Evolutionary conservation across 2,329 filamentous ascomycete genomes (phyloP).

Genomic region (Cryphonectria parasitica): DNA sequence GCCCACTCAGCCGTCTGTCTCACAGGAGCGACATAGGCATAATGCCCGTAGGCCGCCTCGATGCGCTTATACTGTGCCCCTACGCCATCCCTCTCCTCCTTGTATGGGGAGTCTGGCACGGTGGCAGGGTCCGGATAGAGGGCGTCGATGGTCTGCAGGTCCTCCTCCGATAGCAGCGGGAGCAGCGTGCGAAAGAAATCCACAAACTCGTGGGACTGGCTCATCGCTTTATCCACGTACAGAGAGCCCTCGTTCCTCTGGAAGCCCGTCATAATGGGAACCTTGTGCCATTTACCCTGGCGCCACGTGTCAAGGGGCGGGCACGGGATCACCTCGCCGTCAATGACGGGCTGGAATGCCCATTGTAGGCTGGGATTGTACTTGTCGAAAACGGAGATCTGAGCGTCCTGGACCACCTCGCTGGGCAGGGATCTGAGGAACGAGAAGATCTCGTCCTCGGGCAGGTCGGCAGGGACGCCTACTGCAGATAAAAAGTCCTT

Average conservation of each 20-base stretch:
- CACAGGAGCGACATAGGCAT: slow-evolving; percentile 56
- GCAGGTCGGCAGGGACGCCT: slow-evolving; percentile 46
- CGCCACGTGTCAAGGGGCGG: slow-evolving; percentile 36
- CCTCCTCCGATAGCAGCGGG: slow-evolving; percentile 42
- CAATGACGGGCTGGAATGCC: slow-evolving; percentile 61
- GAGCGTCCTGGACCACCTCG: slow-evolving; percentile 37
- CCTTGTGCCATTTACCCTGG: slow-evolving; percentile 36
- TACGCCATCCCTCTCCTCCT: slow-evolving; percentile 44
- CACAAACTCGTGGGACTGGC: slow-evolving; percentile 40
- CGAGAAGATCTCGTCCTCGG: slow-evolving; percentile 49
- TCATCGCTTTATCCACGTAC: slow-evolving; percentile 45
- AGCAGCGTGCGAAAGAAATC: slow-evolving; percentile 45
- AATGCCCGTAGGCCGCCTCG: slow-evolving; percentile 58
- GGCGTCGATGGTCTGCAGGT: slow-evolving; percentile 40
- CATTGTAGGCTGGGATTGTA: slow-evolving; percentile 44
- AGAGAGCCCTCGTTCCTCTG: slow-evolving; percentile 49
- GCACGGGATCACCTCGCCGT: slow-evolving; percentile 36
- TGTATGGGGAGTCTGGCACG: slow-evolving; percentile 40
- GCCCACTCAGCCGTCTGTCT: slow-evolving; percentile 50
- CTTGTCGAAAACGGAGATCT: slow-evolving; percentile 39
- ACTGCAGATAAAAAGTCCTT: slow-evolving; percentile 51
- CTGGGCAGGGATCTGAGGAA: slow-evolving; percentile 46
- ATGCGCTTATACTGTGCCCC: slow-evolving; percentile 58
- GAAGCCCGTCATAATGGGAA: slow-evolving; percentile 48
- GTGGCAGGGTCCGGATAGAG: slow-evolving; percentile 47